These are phyloP conservation scores for Fremontodendron californicum DNA, from an alignment of 345 rosid genomes.

Conservation along the genomic window DNA sequence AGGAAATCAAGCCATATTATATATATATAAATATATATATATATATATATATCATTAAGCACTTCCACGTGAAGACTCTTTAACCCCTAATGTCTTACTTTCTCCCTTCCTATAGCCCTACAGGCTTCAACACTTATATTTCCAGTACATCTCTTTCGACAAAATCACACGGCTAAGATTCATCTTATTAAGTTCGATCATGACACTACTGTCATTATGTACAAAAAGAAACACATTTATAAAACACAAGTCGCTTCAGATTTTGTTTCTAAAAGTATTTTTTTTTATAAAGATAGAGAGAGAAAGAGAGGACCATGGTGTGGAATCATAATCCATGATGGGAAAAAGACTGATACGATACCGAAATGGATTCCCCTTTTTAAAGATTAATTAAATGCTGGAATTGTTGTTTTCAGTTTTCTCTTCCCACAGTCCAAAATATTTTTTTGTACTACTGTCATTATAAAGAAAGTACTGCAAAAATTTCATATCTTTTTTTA, in stretches of 20 bases:
- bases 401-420: conserved; percentile 2
- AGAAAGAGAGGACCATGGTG: background rate
- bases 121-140: background rate
- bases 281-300: background rate
- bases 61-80: background rate
- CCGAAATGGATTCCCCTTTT: background rate
- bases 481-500: background rate
- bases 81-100: background rate
- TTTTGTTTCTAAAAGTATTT: background rate
- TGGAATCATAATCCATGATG: background rate
- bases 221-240: background rate
- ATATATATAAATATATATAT: too few species aligned
- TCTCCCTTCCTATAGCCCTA: background rate
- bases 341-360: background rate
- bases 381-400: background rate
- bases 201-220: background rate
- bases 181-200: background rate
- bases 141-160: background rate
- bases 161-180: conserved; percentile 7
- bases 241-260: background rate
- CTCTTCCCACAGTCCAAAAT: background rate
- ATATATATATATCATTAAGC: background rate
- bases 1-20: too few species aligned
- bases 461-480: background rate
- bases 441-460: background rate